These are phyloP conservation scores for Hibiscus trionum DNA, from an alignment of 345 rosid genomes.

Conservation along the genomic window DNA sequence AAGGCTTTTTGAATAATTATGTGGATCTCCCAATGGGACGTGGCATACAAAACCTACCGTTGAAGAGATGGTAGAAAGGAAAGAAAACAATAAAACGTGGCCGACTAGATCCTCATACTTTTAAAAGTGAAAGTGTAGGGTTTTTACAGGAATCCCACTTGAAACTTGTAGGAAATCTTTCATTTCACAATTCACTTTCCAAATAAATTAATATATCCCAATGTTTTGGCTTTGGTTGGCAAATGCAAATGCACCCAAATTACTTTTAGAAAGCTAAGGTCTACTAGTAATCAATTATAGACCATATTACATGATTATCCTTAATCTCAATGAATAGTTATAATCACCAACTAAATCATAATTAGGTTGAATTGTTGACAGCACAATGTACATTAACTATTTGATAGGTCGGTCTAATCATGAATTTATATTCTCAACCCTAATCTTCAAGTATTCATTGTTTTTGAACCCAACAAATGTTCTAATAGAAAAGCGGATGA, in stretches of 20 bases:
- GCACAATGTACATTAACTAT: not conserved
- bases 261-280: not conserved
- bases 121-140: not conserved
- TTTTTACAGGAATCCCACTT: slow-evolving; percentile 15
- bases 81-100: not conserved
- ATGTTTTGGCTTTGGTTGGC: not conserved
- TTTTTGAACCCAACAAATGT: not conserved
- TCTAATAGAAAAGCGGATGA: too few relatives aligned
- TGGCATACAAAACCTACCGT: slow-evolving; percentile 23
- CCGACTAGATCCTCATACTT: not conserved
- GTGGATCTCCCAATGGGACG: slow-evolving; percentile 23
- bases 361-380: not conserved
- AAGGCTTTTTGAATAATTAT: slow-evolving; percentile 27
- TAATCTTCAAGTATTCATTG: not conserved
- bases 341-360: not conserved
- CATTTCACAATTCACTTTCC: not conserved
- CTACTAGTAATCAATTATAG: not conserved
- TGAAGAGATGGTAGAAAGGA: not conserved
- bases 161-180: slow-evolving; percentile 8
- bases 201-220: not conserved
- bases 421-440: not conserved
- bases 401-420: not conserved
- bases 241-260: not conserved
- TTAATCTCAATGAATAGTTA: not conserved
- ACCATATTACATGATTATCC: not conserved